A percentile compares a stretch with the other conserved stretches of the same genome.
These are phyloP conservation scores for Xylaria bambusicola DNA, from an alignment of 495 filamentous ascomycete species.

Conservation along the genomic window DNA sequence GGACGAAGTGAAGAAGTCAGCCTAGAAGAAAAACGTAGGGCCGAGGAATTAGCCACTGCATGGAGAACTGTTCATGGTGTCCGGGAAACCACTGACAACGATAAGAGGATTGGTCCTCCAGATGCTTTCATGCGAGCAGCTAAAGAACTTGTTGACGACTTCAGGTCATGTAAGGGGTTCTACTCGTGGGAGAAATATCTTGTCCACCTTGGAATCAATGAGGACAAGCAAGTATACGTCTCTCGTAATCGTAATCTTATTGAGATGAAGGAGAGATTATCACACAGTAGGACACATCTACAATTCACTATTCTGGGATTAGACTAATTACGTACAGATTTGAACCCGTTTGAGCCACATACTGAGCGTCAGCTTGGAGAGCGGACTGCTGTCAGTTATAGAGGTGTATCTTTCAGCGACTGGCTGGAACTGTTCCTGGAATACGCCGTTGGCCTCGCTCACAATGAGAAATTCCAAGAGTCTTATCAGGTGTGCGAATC, in stretches of 20 bases:
- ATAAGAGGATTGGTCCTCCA: conserved; percentile 15
- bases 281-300: conserved; percentile 44
- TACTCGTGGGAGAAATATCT: conserved; percentile 74
- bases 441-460: conserved; percentile 74
- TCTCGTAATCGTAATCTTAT: conserved; percentile 61
- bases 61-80: conserved; percentile 27
- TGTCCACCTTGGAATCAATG: conserved; percentile 65
- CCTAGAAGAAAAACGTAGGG: conserved; percentile 29
- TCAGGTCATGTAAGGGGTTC: conserved; percentile 72
- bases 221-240: conserved; percentile 48
- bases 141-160: conserved; percentile 74
- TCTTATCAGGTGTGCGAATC: conserved; percentile 77
- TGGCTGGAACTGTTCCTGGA: conserved; percentile 93
- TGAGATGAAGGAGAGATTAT: conserved; percentile 67
- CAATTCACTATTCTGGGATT: not conserved
- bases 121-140: conserved; percentile 64
- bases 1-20: conserved; percentile 31
- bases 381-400: conserved; percentile 51
- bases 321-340: conserved; percentile 25
- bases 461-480: conserved; percentile 54
- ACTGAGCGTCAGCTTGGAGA: conserved; percentile 24
- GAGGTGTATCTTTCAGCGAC: conserved; percentile 72
- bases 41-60: conserved; percentile 23
- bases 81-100: conserved; percentile 5
- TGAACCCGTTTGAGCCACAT: conserved; percentile 24